Evolutionary conservation across 208 protist species (phyloP).

Genomic region (Acanthamoeba sp.): DNA sequence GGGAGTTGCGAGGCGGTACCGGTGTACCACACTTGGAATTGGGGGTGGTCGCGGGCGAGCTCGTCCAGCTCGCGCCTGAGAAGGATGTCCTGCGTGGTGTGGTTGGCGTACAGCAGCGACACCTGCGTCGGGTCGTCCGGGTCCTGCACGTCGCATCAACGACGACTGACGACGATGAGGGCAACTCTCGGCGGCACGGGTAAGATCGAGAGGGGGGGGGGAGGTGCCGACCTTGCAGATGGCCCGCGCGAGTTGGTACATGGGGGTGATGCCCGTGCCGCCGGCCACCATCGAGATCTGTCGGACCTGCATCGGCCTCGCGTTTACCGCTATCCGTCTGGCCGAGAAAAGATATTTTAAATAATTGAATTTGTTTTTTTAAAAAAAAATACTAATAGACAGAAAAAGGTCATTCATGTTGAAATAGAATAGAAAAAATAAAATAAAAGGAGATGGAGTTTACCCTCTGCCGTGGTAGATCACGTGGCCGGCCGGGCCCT

Average conservation of each 20-base stretch:
- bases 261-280: conserved; percentile 92
- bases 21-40: conserved; percentile 94
- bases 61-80: conserved; percentile 94
- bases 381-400: too few species aligned
- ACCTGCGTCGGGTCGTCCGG: conserved; percentile 93
- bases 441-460: neutral
- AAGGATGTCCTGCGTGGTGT: conserved; percentile 94
- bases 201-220: too few species aligned
- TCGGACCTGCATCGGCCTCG: conserved; percentile 93
- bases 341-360: too few species aligned
- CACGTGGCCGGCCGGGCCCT: conserved; percentile 93
- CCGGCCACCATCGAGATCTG: conserved; percentile 94
- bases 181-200: neutral
- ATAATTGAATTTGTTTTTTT: too few species aligned
- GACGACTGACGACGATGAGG: neutral
- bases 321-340: neutral
- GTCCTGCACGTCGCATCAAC: neutral
- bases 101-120: conserved; percentile 93
- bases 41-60: conserved; percentile 92
- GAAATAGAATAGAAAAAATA: too few species aligned
- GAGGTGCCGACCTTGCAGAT: conserved; percentile 87
- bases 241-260: conserved; percentile 94
- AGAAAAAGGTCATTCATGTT: too few species aligned
- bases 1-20: conserved; percentile 23
- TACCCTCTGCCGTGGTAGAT: conserved; percentile 84